Evolutionary conservation across 2,329 filamentous ascomycete species (phyloP).

Genomic region (Fusarium sterilihyphosum): DNA sequence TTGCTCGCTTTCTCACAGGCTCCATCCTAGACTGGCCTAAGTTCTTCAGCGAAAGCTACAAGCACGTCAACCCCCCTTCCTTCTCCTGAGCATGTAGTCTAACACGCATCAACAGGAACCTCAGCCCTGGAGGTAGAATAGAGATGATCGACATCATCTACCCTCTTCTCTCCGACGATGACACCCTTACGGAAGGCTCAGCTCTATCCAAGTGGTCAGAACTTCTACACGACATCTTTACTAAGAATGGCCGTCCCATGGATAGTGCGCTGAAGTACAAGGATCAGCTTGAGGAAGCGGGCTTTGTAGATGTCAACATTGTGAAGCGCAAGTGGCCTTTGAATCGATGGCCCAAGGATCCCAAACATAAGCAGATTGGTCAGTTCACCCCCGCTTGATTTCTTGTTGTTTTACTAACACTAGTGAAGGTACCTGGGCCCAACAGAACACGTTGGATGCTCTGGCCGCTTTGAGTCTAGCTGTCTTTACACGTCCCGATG

Average conservation of each 20-base stretch:
- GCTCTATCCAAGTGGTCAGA: slow-evolving; percentile 12
- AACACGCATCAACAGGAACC: background rate
- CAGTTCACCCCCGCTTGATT: background rate
- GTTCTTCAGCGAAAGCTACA: slow-evolving; percentile 19
- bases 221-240: background rate
- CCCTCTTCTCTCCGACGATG: slow-evolving; percentile 15
- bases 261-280: slow-evolving; percentile 15
- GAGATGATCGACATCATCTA: slow-evolving; percentile 31
- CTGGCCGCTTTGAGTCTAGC: background rate
- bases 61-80: rapidly evolving
- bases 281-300: slow-evolving; percentile 9
- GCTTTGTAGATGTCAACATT: background rate
- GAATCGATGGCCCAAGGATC: slow-evolving; percentile 16
- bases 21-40: slow-evolving; percentile 25
- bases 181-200: background rate
- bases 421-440: background rate
- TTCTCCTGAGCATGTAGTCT: rapidly evolving
- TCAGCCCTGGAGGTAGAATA: slow-evolving; percentile 5
- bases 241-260: background rate
- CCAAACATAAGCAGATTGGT: slow-evolving; percentile 33
- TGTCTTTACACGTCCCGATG: background rate
- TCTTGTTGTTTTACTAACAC: background rate
- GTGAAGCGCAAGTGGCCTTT: slow-evolving; percentile 21
- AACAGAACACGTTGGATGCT: background rate
- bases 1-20: slow-evolving; percentile 21